Conservation (phyloP, 163 green algal genomes). For the Smithsoniella earleae region DNA sequence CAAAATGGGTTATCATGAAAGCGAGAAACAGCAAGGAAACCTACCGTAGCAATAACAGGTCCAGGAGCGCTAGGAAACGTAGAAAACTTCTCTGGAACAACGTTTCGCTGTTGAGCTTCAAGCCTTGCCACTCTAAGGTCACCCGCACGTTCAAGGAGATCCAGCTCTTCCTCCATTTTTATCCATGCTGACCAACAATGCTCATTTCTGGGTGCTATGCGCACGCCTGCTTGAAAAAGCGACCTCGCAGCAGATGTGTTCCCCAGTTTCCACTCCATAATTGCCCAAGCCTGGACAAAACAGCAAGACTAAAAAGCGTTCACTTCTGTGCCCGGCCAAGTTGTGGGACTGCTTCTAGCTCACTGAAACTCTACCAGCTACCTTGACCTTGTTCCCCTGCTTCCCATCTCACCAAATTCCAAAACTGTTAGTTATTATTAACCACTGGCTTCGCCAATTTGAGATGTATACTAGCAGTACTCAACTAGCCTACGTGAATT, state of each 20-base stretch:
- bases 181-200: constrained; percentile 64
- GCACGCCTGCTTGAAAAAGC: constrained; percentile 87
- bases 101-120: background rate
- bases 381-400: background rate
- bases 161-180: constrained; percentile 60
- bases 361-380: background rate
- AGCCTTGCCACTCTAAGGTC: constrained; percentile 51
- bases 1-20: background rate
- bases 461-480: no score
- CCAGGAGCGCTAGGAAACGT: background rate
- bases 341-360: no score
- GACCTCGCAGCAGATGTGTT: constrained; percentile 69
- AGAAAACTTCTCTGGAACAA: constrained; percentile 3
- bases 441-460: background rate
- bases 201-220: constrained; percentile 60
- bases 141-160: constrained; percentile 53
- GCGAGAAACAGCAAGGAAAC: background rate
- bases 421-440: background rate
- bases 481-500: no score
- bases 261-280: constrained; percentile 64
- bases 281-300: constrained; percentile 68
- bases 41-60: background rate
- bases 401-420: background rate
- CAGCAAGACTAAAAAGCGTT: background rate
- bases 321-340: no score